phyloP scores from a whole-genome alignment of 345 rosid species.

The Brassica incana region DNA sequence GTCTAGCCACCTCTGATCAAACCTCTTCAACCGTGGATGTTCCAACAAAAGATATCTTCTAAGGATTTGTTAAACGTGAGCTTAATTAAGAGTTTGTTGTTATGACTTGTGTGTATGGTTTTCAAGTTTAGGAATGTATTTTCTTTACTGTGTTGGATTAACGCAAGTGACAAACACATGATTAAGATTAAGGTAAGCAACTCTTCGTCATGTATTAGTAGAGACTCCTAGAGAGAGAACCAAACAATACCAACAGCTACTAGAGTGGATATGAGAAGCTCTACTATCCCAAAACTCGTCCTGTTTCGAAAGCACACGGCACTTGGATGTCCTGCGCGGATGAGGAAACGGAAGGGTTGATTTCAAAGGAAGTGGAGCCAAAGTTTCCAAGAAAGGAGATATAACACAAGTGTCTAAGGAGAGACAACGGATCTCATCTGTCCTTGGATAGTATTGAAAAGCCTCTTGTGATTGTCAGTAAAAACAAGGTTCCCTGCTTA shows the following conservation, averaged over 20 bases:
- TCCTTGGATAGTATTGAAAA: slow-evolving; percentile 1
- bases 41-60: slow-evolving; percentile 5
- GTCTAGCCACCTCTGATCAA: slow-evolving; percentile 45
- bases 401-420: not conserved
- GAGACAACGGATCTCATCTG: not conserved
- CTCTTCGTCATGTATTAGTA: not conserved
- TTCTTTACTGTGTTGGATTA: not conserved
- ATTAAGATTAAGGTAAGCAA: not conserved
- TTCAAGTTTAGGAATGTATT: slow-evolving; percentile 9
- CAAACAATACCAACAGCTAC: not conserved
- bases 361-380: not conserved
- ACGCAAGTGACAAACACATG: not conserved
- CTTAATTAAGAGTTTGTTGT: not conserved
- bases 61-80: slow-evolving; percentile 9
- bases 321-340: not conserved
- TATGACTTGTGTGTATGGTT: slow-evolving; percentile 25
- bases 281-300: not conserved
- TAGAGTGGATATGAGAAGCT: slow-evolving; percentile 1
- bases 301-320: not conserved
- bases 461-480: not conserved
- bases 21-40: not conserved
- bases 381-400: not conserved
- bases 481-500: not conserved
- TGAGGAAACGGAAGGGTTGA: not conserved
- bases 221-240: not conserved